A percentile compares a stretch with the other conserved stretches of the same genome.
Conservation (phyloP, 2,329 filamentous ascomycete genomes). For the Chaetomiaceae sp. region DNA sequence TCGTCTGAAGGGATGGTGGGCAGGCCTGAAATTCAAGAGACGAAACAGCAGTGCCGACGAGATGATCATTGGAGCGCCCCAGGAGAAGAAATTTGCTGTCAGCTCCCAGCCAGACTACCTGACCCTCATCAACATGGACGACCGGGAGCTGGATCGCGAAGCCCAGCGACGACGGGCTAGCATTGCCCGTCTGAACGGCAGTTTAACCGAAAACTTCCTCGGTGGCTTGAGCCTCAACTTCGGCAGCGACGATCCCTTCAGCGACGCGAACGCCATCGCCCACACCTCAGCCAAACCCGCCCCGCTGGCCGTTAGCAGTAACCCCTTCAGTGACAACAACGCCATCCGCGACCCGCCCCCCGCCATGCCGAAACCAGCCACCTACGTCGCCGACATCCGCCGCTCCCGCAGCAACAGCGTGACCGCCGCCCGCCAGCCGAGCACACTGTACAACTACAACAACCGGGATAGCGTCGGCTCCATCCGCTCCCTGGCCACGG, state of each 20-base stretch:
- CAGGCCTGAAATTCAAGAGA: slow-evolving; percentile 38
- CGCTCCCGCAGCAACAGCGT: slow-evolving; percentile 37
- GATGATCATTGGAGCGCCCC: too few relatives aligned
- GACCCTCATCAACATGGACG: slow-evolving; percentile 40
- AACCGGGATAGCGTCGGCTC: slow-evolving; percentile 43
- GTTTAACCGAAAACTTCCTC: slow-evolving; percentile 37
- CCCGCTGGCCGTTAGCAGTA: slow-evolving; percentile 34
- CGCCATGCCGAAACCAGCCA: slow-evolving; percentile 32
- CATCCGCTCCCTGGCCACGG: slow-evolving; percentile 37
- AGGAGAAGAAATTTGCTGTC: slow-evolving; percentile 6
- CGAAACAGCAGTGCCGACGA: slow-evolving; percentile 31
- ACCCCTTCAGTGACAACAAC: slow-evolving; percentile 48
- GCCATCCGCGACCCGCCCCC: slow-evolving; percentile 32
- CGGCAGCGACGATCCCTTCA: slow-evolving; percentile 42
- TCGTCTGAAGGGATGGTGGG: slow-evolving; percentile 43
- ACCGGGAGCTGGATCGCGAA: slow-evolving; percentile 36
- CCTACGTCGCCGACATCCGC: slow-evolving; percentile 44
- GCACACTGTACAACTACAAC: slow-evolving; percentile 33
- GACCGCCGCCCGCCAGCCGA: slow-evolving; percentile 26
- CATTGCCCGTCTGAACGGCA: slow-evolving; percentile 29
- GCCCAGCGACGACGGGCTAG: slow-evolving; percentile 33
- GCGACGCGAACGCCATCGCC: slow-evolving; percentile 41
- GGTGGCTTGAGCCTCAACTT: slow-evolving; percentile 37
- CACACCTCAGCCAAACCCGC: slow-evolving; percentile 37
- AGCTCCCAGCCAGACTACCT: slow-evolving; percentile 40